Evolutionary conservation across 352 stramenopile genomes (phyloP).

Genomic region (Pythium brassicae): DNA sequence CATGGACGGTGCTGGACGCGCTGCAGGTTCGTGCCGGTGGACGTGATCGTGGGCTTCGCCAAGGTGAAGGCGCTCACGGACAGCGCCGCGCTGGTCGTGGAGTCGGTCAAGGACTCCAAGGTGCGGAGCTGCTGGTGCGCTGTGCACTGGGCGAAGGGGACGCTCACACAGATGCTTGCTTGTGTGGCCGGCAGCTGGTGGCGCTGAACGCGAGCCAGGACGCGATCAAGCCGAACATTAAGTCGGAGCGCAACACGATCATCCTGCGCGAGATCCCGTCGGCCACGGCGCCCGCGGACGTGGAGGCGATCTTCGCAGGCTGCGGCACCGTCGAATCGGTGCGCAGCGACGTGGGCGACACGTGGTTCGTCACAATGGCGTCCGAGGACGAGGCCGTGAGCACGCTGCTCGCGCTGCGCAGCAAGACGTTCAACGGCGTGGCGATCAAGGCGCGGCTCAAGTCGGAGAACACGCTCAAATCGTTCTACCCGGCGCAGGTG

Average conservation of each 20-base stretch:
- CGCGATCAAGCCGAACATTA: conserved; percentile 91
- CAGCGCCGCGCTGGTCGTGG: conserved; percentile 52
- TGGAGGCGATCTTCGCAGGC: conserved; percentile 84
- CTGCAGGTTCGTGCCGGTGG: conserved; percentile 75
- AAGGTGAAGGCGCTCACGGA: conserved; percentile 86
- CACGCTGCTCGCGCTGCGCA: conserved; percentile 82
- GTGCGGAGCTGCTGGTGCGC: conserved; percentile 2
- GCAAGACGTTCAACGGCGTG: conserved; percentile 87
- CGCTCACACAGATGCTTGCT: background rate
- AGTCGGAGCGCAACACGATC: conserved; percentile 91
- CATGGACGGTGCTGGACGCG: background rate
- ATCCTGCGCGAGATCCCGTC: conserved; percentile 91
- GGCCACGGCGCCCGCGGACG: conserved; percentile 74
- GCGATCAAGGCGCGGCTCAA: conserved; percentile 90
- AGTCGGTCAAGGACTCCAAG: conserved; percentile 65
- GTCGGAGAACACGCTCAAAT: conserved; percentile 91
- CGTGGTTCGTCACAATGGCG: conserved; percentile 90
- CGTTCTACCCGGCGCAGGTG: conserved; percentile 82
- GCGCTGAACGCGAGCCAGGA: conserved; percentile 73
- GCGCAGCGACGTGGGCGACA: conserved; percentile 90
- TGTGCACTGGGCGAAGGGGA: background rate
- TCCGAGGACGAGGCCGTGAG: conserved; percentile 85
- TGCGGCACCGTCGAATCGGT: conserved; percentile 77
- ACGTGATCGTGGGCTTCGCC: conserved; percentile 76
- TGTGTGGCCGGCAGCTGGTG: conserved; percentile 36